These are phyloP conservation scores for Mortierella sp. DNA, from an alignment of 371 early-diverging fungal genomes.

Conservation along the genomic window DNA sequence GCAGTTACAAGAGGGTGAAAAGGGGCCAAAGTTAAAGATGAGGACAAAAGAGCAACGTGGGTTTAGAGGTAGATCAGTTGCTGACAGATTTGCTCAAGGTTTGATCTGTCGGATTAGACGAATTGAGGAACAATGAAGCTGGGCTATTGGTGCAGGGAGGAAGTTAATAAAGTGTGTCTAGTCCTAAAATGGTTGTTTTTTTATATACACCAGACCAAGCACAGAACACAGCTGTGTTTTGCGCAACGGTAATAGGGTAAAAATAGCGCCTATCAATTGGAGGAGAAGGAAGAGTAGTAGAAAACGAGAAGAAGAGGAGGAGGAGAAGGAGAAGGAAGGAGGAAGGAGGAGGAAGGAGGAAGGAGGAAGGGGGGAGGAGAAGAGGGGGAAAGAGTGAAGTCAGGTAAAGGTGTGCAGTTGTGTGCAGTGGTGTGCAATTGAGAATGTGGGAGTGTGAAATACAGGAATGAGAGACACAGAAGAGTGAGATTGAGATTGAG, in stretches of 20 bases:
- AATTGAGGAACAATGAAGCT: neutral
- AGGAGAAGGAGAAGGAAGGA: neutral
- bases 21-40: neutral
- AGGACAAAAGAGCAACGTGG: neutral
- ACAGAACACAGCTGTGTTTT: neutral
- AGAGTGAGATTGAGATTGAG: no score
- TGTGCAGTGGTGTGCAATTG: neutral
- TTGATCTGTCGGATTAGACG: neutral
- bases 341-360: neutral
- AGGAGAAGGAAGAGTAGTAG: no score
- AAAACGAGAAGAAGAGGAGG: neutral
- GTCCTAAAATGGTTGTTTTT: neutral
- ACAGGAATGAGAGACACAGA: neutral
- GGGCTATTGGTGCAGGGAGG: constrained; percentile 1
- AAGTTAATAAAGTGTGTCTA: neutral
- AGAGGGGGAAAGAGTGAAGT: neutral
- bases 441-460: neutral
- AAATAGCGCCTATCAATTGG: neutral
- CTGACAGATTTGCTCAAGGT: neutral
- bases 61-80: neutral
- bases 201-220: neutral
- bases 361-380: neutral
- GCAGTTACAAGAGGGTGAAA: neutral
- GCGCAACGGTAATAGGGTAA: neutral
- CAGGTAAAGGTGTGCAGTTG: neutral